Conservation (phyloP, 2,329 filamentous ascomycete genomes). For the Periconia sp. region DNA sequence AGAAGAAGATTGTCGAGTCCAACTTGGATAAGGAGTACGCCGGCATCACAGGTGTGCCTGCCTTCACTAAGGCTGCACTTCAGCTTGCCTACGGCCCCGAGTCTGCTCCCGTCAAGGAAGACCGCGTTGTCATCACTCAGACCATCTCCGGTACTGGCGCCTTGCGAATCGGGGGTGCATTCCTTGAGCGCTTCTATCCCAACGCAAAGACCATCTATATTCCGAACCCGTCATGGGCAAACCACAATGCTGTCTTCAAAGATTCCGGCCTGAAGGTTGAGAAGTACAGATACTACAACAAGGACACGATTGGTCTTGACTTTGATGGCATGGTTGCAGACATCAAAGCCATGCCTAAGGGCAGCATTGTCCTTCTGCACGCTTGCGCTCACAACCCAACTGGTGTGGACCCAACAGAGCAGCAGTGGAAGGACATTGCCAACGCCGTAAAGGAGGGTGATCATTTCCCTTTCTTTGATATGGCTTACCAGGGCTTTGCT, state of each 20-base stretch:
- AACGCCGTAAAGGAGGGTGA: constrained; percentile 79
- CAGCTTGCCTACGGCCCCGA: constrained; percentile 85
- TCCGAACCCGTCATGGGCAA: constrained; percentile 94
- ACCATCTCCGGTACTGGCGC: constrained; percentile 98
- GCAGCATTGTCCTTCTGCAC: constrained; percentile 90
- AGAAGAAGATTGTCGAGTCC: constrained; percentile 78
- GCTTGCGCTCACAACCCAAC: constrained; percentile 98
- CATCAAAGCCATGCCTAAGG: constrained; percentile 83
- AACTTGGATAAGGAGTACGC: constrained; percentile 96
- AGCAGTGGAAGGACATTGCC: constrained; percentile 93
- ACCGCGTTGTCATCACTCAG: constrained; percentile 88
- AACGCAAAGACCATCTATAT: constrained; percentile 95
- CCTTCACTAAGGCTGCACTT: constrained; percentile 91
- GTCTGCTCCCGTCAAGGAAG: constrained; percentile 71
- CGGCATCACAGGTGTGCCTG: constrained; percentile 86
- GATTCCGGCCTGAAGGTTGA: constrained; percentile 88
- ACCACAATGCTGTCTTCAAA: constrained; percentile 95
- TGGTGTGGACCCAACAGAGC: constrained; percentile 86
- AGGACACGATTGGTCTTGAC: constrained; percentile 96
- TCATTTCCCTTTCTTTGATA: constrained; percentile 97
- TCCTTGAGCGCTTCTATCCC: constrained; percentile 89
- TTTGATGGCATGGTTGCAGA: constrained; percentile 91
- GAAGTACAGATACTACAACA: constrained; percentile 99
- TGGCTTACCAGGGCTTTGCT: constrained; percentile 99
- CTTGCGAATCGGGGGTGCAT: constrained; percentile 89